phyloP scores from a whole-genome alignment of 352 stramenopile genomes.

The Phytophthora chlamydospora region DNA sequence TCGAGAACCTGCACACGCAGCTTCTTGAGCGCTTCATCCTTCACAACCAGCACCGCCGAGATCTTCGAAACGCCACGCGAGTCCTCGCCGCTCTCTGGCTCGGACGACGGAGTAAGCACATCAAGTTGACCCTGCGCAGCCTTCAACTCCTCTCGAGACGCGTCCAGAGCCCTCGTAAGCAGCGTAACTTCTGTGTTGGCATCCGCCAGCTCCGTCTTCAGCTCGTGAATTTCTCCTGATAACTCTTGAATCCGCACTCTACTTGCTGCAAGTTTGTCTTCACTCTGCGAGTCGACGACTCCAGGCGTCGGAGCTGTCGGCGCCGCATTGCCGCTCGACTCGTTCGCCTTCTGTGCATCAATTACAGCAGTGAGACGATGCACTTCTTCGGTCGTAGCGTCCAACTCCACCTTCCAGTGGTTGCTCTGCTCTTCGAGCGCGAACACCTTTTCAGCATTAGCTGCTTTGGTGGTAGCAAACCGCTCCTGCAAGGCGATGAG shows the following conservation, averaged over 20 bases:
- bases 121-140: conserved; percentile 24
- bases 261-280: conserved; percentile 14
- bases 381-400: conserved; percentile 24
- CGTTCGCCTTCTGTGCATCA: conserved; percentile 3
- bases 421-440: conserved; percentile 39
- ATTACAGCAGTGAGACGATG: conserved; percentile 17
- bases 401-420: conserved; percentile 34
- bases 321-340: background rate
- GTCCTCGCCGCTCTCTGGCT: conserved; percentile 30
- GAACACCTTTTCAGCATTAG: conserved; percentile 50
- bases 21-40: conserved; percentile 39
- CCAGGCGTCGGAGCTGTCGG: background rate
- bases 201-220: conserved; percentile 32
- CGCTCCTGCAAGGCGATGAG: conserved; percentile 36
- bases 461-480: conserved; percentile 45
- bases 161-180: conserved; percentile 25
- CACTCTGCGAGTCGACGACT: conserved; percentile 5
- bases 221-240: conserved; percentile 26
- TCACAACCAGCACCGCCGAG: conserved; percentile 16
- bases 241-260: conserved; percentile 12
- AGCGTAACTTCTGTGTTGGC: conserved; percentile 34
- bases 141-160: conserved; percentile 32
- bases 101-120: conserved; percentile 11
- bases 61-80: conserved; percentile 15
- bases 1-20: conserved; percentile 30